Base-by-base conservation (phyloP, 371 early-diverging fungal genomes). In the Zopfochytrium polystomum region DNA sequence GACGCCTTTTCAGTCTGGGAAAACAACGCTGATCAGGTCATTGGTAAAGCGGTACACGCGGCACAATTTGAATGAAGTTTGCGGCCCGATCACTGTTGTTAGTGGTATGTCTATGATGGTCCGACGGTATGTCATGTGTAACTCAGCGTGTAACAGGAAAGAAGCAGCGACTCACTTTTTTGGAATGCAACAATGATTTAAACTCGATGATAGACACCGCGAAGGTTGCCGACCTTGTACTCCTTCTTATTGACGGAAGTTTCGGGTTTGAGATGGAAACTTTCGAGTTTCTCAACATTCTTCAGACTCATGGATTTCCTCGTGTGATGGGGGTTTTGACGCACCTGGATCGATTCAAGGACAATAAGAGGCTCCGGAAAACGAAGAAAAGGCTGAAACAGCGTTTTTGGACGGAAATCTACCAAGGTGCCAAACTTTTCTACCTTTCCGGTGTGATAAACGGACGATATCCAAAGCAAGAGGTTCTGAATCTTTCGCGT, bases 241-340 rank as follows among this genome's bases (percentile, higher is more conserved):
- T 99, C 35, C 77, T 99, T 55, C 77, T 90, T 68, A 90, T 99
- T 61, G 96, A 99, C 72, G 97, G 96, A 3, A 89, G 88, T 67
- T 96, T 90, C 72, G 98, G 98, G 29, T 91, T 99, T 75, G 99
- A 99, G 76, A 98, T 97, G 96, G 99, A 98, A 85, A 98, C 98
- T 0, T 98, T 99, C 68, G 99, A 99, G 82, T 97, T 96, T 74
- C 79, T 99, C 30, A 97, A 95, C 72, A 85, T 99, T 58, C 79
- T 99, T 32, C 98, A 97, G 69, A 85, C 91, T 2, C 99, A 99
- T 65, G 99, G 99, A 25, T 94, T 98, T 71, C 95, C 98, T 11
- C 93, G 93, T 63, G 87, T 99, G 26, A 96, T 98, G 91, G 97
- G 97, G 33, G 91, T 96, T 11, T 73, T 98, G 55, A 96, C 98